Evolutionary conservation across 2,329 filamentous ascomycete species (phyloP).

Genomic region (Sclerotinia borealis): DNA sequence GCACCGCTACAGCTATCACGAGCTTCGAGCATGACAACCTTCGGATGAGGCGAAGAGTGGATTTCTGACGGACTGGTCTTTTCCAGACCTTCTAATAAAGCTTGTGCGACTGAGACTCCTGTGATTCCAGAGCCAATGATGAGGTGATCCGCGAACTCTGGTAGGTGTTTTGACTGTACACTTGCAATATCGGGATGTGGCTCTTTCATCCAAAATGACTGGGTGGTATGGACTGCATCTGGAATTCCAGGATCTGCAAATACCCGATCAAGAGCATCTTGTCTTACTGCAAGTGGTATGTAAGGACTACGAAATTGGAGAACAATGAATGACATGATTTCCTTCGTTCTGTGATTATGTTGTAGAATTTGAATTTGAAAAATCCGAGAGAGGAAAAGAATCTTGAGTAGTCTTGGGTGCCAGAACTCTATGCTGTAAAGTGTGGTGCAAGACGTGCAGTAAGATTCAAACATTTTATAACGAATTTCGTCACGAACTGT

Average conservation of each 20-base stretch:
- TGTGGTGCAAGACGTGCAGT: not conserved
- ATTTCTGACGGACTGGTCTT: slow-evolving; percentile 11
- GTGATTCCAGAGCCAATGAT: slow-evolving; percentile 21
- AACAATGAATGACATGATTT: not conserved
- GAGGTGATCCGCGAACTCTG: slow-evolving; percentile 13
- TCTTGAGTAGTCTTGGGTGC: not conserved
- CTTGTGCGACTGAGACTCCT: slow-evolving; percentile 17
- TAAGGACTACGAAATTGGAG: not conserved
- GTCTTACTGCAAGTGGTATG: not conserved
- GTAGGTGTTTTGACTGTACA: not conserved
- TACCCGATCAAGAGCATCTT: slow-evolving; percentile 1
- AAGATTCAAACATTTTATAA: not conserved
- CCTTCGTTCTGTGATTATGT: not conserved
- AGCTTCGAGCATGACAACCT: slow-evolving; percentile 66
- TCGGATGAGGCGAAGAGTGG: slow-evolving; percentile 40
- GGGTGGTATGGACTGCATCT: not conserved
- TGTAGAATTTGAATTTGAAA: not conserved
- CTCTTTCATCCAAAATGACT: slow-evolving; percentile 7
- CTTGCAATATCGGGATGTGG: not conserved
- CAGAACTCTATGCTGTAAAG: not conserved
- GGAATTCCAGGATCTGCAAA: slow-evolving; percentile 5
- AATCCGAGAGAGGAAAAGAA: not conserved
- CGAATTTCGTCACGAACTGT: too few species aligned
- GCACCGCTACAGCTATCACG: slow-evolving; percentile 73
- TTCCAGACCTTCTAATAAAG: slow-evolving; percentile 22